Evolutionary conservation across 768 basidiomycete species (phyloP).

Genomic region (Psilocybe azurescens): DNA sequence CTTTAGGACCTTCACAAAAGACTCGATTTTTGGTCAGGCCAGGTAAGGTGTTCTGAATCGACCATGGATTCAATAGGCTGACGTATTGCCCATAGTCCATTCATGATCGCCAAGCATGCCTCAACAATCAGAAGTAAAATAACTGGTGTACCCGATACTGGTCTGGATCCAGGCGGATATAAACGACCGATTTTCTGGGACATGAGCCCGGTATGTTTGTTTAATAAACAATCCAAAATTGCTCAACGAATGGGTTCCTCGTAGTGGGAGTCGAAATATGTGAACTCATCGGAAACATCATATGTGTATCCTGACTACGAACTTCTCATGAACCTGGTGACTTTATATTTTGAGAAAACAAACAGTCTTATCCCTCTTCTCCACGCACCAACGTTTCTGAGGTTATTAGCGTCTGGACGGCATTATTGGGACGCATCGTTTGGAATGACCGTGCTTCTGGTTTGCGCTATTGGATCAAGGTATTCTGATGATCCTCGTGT

Average conservation of each 20-base stretch:
- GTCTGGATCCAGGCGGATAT: slow-evolving; percentile 20
- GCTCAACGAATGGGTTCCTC: neutral
- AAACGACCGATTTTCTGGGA: slow-evolving; percentile 35
- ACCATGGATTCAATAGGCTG: neutral
- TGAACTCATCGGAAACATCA: slow-evolving; percentile 24
- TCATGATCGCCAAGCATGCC: slow-evolving; percentile 48
- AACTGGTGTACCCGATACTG: slow-evolving; percentile 24
- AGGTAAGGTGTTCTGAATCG: slow-evolving; percentile 21
- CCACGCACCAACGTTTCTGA: slow-evolving; percentile 69
- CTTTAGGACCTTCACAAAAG: slow-evolving; percentile 33
- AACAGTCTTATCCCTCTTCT: slow-evolving; percentile 64
- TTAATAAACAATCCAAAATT: neutral
- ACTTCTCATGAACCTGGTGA: slow-evolving; percentile 53
- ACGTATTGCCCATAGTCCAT: slow-evolving; percentile 32
- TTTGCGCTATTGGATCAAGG: slow-evolving; percentile 67
- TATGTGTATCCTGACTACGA: slow-evolving; percentile 54
- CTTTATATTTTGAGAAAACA: slow-evolving; percentile 61
- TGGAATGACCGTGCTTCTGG: slow-evolving; percentile 59
- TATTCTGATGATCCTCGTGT: slow-evolving; percentile 58
- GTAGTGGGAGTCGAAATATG: slow-evolving; percentile 42
- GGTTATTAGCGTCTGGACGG: slow-evolving; percentile 47
- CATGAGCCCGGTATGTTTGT: slow-evolving; percentile 28
- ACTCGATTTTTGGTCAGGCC: slow-evolving; percentile 46
- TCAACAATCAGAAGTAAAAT: slow-evolving; percentile 47
- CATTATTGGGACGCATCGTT: slow-evolving; percentile 59